Percentiles rank a stretch among this genome's conserved stretches.
phyloP scores from a whole-genome alignment of 352 stramenopile species.

The Labyrinthula sp. region DNA sequence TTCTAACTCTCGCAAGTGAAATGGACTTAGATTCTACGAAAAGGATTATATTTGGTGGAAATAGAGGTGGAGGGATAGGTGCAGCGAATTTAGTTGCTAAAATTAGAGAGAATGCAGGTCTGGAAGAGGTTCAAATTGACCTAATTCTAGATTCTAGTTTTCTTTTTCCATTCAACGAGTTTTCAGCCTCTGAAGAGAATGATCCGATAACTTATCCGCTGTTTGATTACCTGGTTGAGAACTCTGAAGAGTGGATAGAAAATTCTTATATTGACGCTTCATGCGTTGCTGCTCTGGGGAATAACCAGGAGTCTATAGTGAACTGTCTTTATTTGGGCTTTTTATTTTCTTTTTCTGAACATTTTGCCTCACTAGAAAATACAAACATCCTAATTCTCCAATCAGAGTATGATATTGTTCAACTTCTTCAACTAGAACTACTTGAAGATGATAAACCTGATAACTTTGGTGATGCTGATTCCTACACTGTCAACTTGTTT shows the following conservation, averaged over 20 bases:
- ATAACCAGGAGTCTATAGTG: not conserved
- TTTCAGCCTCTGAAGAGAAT: not conserved
- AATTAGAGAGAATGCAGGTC: not conserved
- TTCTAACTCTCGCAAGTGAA: not conserved
- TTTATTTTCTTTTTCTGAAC: slow-evolving; percentile 1
- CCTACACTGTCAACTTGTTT: slow-evolving; percentile 5
- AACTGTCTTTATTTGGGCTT: slow-evolving; percentile 1
- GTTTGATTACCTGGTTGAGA: not conserved
- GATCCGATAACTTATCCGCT: not conserved
- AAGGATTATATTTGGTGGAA: slow-evolving; percentile 14
- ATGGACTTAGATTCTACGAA: not conserved
- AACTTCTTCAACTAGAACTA: slow-evolving; percentile 9
- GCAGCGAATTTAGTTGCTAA: not conserved
- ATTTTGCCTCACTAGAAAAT: not conserved
- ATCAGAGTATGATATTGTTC: slow-evolving; percentile 9
- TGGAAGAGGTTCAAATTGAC: not conserved
- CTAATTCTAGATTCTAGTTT: slow-evolving; percentile 15
- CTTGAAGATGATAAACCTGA: not conserved
- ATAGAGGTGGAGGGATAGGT: slow-evolving; percentile 12
- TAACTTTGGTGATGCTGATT: slow-evolving; percentile 4
- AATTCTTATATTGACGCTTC: not conserved
- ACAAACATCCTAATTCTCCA: slow-evolving; percentile 6
- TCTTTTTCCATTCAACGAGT: slow-evolving; percentile 4
- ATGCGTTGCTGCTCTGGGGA: not conserved
- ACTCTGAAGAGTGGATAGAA: slow-evolving; percentile 10